A percentile compares a stretch with the other conserved stretches of the same genome.
phyloP scores from a whole-genome alignment of 2,329 filamentous ascomycete genomes.

The Colletotrichum sp. region DNA sequence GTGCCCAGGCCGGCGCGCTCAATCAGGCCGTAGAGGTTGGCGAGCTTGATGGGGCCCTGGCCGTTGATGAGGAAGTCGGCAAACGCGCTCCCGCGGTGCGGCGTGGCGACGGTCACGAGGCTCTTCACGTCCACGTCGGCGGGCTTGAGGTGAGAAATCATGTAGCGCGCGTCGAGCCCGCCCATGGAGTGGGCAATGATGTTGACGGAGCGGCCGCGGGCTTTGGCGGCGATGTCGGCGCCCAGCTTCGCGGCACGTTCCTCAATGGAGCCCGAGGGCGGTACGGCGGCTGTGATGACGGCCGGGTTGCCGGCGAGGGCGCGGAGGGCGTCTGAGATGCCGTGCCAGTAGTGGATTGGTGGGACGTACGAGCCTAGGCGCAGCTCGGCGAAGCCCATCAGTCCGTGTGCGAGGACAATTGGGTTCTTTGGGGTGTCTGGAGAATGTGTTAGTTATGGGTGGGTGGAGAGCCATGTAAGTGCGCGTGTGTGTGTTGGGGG shows the following conservation, averaged over 20 bases:
- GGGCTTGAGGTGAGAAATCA: slow-evolving; percentile 63
- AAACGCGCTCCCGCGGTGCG: slow-evolving; percentile 58
- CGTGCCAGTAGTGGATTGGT: slow-evolving; percentile 67
- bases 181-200: slow-evolving; percentile 77
- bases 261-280: slow-evolving; percentile 65
- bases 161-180: slow-evolving; percentile 68
- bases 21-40: slow-evolving; percentile 57
- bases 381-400: slow-evolving; percentile 68
- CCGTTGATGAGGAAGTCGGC: slow-evolving; percentile 58
- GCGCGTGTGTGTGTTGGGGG: not conserved
- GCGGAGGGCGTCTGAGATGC: slow-evolving; percentile 62
- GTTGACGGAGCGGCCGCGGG: slow-evolving; percentile 67
- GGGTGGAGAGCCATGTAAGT: not conserved
- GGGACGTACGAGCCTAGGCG: slow-evolving; percentile 56
- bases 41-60: slow-evolving; percentile 54
- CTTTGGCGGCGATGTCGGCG: slow-evolving; percentile 53
- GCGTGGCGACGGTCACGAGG: slow-evolving; percentile 60
- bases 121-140: slow-evolving; percentile 51
- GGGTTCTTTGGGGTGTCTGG: slow-evolving; percentile 63
- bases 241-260: slow-evolving; percentile 63
- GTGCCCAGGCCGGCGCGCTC: slow-evolving; percentile 59
- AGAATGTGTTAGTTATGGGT: slow-evolving; percentile 17
- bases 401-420: slow-evolving; percentile 69
- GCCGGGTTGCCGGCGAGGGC: slow-evolving; percentile 56
- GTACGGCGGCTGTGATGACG: slow-evolving; percentile 66